Evolutionary conservation across 1,139 yeast genomes (phyloP).

Genomic region (Suhomyces guaymorum): DNA sequence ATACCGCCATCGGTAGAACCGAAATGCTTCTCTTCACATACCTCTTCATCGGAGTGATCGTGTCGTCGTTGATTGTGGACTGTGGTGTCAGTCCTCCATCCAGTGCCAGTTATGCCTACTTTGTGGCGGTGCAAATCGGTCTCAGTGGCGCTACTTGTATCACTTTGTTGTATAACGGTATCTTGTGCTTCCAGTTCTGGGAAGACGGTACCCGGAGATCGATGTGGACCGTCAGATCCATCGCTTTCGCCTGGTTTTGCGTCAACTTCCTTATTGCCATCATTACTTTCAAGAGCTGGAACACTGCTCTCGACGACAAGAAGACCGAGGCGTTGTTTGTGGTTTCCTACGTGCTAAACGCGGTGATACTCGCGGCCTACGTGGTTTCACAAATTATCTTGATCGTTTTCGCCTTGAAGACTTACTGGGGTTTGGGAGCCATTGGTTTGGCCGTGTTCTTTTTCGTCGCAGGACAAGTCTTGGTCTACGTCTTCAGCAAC

Average conservation of each 20-base stretch:
- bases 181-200: constrained; percentile 86
- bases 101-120: constrained; percentile 69
- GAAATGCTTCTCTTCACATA: constrained; percentile 81
- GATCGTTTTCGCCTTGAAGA: constrained; percentile 65
- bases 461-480: constrained; percentile 77
- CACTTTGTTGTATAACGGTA: constrained; percentile 69
- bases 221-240: constrained; percentile 54
- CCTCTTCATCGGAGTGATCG: constrained; percentile 55
- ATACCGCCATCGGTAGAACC: constrained; percentile 89
- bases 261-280: constrained; percentile 67
- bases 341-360: constrained; percentile 70
- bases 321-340: constrained; percentile 68
- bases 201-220: constrained; percentile 83
- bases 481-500: constrained; percentile 67
- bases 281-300: constrained; percentile 75
- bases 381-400: constrained; percentile 70
- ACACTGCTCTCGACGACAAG: constrained; percentile 37
- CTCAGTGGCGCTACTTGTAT: constrained; percentile 69
- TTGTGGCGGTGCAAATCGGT: constrained; percentile 81
- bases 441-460: constrained; percentile 66
- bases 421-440: constrained; percentile 89
- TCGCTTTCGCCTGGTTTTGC: constrained; percentile 54
- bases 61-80: constrained; percentile 75
- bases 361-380: constrained; percentile 61
- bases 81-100: constrained; percentile 93